Evolutionary conservation across 306 rosid species (phyloP).

Genomic region (Ochetophila trinervis): DNA sequence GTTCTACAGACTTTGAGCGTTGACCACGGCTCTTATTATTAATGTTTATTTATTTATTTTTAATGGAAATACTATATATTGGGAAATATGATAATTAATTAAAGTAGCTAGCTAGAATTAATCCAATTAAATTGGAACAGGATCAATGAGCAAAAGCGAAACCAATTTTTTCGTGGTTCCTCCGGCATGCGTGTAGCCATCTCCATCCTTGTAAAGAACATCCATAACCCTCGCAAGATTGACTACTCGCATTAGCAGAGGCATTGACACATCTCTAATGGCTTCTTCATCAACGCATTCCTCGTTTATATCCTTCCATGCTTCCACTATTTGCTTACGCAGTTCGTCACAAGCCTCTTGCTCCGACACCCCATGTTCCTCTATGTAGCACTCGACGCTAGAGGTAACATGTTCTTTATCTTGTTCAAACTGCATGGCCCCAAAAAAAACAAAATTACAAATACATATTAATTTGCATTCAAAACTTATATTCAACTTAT

Average conservation of each 20-base stretch:
- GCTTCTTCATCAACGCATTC: conserved; percentile 7
- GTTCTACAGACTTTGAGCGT: too few species aligned
- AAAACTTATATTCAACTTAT: too few species aligned
- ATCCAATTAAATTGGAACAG: too few species aligned
- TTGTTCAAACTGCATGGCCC: too few species aligned
- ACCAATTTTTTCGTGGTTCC: not conserved
- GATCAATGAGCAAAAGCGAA: not conserved
- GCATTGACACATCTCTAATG: not conserved
- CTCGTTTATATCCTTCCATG: conserved; percentile 23
- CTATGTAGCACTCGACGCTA: not conserved
- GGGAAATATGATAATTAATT: too few species aligned
- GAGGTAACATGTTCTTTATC: not conserved
- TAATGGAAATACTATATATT: too few species aligned
- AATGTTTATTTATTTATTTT: too few species aligned
- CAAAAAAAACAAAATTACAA: too few species aligned
- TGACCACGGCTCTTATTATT: too few species aligned
- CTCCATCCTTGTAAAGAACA: not conserved
- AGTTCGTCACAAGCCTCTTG: not conserved
- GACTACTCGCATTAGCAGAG: not conserved
- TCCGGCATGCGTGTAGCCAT: not conserved
- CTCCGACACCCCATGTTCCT: not conserved
- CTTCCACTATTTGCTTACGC: not conserved
- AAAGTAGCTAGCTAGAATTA: too few species aligned
- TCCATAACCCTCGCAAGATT: not conserved
- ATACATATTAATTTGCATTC: too few species aligned